Percentiles rank a stretch among this genome's conserved stretches.
These are phyloP conservation scores for Chenopodium formosanum DNA, from an alignment of 148 eudicot species.

Conservation along the genomic window DNA sequence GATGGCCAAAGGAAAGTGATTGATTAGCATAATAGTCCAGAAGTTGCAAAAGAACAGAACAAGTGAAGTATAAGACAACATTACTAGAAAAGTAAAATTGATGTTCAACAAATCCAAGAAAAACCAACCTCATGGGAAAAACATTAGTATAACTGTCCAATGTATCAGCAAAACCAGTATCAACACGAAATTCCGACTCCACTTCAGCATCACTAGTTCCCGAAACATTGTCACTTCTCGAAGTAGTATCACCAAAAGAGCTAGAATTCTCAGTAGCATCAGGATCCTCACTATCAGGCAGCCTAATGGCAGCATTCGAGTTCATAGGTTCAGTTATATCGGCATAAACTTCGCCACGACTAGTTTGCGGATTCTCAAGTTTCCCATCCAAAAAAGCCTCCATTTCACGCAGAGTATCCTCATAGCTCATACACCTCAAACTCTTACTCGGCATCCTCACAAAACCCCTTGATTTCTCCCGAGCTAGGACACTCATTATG, in stretches of 20 bases:
- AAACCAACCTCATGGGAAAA: conserved; percentile 55
- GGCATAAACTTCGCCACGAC: conserved; percentile 33
- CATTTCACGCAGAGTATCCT: conserved; percentile 33
- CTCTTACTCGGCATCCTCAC: conserved; percentile 34
- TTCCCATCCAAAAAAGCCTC: conserved; percentile 45
- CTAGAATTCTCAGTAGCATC: conserved; percentile 92
- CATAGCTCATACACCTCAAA: conserved; percentile 38
- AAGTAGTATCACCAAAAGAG: conserved; percentile 76
- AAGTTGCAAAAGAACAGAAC: no score
- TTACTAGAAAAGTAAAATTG: no score
- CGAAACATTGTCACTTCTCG: conserved; percentile 58
- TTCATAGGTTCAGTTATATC: conserved; percentile 37
- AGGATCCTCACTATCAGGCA: conserved; percentile 47
- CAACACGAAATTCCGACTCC: conserved; percentile 61
- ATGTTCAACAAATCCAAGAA: no score
- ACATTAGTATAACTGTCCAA: conserved; percentile 45
- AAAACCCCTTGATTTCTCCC: conserved; percentile 24
- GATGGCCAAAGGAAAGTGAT: no score
- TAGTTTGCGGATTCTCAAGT: conserved; percentile 24
- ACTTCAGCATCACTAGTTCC: conserved; percentile 81
- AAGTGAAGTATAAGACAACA: no score
- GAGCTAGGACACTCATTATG: conserved; percentile 33
- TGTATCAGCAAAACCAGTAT: conserved; percentile 41
- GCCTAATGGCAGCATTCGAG: conserved; percentile 24
- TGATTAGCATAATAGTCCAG: no score